Conservation (phyloP, 225 moss, liverwort and hornwort species). For the Neckera pumila region DNA sequence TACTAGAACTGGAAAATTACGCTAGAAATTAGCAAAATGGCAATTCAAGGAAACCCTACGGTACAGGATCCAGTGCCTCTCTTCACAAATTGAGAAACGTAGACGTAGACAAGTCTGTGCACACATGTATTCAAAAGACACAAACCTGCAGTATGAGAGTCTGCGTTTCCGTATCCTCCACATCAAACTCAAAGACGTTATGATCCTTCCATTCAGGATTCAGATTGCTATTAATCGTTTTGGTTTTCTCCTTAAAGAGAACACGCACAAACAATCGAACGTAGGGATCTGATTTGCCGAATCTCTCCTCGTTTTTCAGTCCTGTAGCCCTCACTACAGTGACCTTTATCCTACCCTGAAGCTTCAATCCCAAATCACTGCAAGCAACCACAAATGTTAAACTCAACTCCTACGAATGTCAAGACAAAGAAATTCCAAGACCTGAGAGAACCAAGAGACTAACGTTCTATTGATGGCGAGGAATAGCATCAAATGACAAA, state of each 20-base stretch:
- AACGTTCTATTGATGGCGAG: neutral
- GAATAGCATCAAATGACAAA: neutral
- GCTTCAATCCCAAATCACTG: constrained; percentile 81
- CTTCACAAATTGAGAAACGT: neutral
- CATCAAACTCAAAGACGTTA: constrained; percentile 44
- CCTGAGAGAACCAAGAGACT: neutral
- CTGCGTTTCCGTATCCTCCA: constrained; percentile 96
- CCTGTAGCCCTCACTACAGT: constrained; percentile 46
- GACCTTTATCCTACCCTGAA: constrained; percentile 61
- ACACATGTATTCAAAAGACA: neutral
- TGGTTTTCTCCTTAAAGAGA: constrained; percentile 66
- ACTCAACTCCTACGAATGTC: neutral
- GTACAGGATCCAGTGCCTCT: neutral
- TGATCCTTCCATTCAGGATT: constrained; percentile 71
- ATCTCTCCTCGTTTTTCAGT: constrained; percentile 69
- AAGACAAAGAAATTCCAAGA: neutral
- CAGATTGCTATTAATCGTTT: constrained; percentile 26
- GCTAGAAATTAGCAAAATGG: neutral
- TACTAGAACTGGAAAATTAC: neutral
- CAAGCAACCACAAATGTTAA: constrained; percentile 6
- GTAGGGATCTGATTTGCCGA: constrained; percentile 93
- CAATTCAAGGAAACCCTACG: neutral
- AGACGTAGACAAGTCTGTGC: neutral
- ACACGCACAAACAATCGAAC: constrained; percentile 66
- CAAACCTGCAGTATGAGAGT: constrained; percentile 56